These are phyloP conservation scores for Fusarium citri DNA, from an alignment of 2,329 filamentous ascomycete species.

Conservation along the genomic window DNA sequence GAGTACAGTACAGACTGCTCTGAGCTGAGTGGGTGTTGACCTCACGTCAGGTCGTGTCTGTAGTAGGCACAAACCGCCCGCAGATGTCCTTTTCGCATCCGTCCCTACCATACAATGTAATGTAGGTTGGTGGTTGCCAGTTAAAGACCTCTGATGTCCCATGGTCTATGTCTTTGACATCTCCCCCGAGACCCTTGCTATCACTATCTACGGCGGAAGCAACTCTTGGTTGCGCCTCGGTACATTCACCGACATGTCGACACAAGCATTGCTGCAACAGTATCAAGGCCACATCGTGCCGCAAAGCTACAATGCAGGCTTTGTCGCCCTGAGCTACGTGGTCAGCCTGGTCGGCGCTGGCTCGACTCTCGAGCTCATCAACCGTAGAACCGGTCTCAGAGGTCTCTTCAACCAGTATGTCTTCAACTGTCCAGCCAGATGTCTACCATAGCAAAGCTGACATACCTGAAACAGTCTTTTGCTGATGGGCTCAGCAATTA, in stretches of 20 bases:
- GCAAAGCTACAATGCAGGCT: slow-evolving; percentile 65
- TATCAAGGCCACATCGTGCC: slow-evolving; percentile 61
- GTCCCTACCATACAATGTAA: slow-evolving; percentile 6
- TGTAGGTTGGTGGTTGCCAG: slow-evolving; percentile 1
- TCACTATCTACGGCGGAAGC: slow-evolving; percentile 22
- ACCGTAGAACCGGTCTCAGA: slow-evolving; percentile 76
- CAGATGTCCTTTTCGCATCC: neutral
- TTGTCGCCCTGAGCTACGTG: slow-evolving; percentile 78
- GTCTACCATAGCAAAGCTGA: neutral
- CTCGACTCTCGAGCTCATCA: slow-evolving; percentile 84
- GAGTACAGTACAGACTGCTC: slow-evolving; percentile 4
- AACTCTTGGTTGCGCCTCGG: slow-evolving; percentile 24
- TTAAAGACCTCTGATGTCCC: slow-evolving; percentile 40
- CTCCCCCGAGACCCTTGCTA: slow-evolving; percentile 6
- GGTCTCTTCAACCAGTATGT: slow-evolving; percentile 77
- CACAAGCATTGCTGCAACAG: slow-evolving; percentile 51
- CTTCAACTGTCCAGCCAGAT: slow-evolving; percentile 1
- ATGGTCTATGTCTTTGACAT: neutral
- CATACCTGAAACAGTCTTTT: slow-evolving; percentile 63
- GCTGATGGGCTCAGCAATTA: slow-evolving; percentile 71
- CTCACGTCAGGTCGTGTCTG: slow-evolving; percentile 14
- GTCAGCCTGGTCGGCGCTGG: slow-evolving; percentile 82
- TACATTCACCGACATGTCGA: slow-evolving; percentile 37
- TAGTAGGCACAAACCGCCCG: slow-evolving; percentile 23
- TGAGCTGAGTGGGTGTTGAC: slow-evolving; percentile 2